Percentiles rank a stretch among this genome's conserved stretches.
These are phyloP conservation scores for Omphalotus olearius DNA, from an alignment of 1,284 basidiomycete genomes.

Conservation along the genomic window DNA sequence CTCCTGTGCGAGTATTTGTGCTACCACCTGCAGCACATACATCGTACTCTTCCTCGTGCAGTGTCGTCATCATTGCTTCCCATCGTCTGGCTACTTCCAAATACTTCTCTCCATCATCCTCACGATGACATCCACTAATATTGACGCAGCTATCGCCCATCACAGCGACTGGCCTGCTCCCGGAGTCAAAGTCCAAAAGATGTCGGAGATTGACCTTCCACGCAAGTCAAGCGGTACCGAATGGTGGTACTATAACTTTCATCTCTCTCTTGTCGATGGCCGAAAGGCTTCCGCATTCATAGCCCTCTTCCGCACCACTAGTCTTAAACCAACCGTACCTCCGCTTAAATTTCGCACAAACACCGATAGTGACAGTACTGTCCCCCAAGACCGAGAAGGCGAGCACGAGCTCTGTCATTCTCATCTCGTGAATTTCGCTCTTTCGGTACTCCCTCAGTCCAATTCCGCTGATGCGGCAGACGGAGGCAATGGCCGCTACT, in stretches of 20 bases:
- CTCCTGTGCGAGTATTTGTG: too few species aligned
- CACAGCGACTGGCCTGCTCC: constrained; percentile 1
- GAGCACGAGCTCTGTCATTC: neutral
- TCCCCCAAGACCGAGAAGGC: too few species aligned
- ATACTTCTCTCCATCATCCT: too few species aligned
- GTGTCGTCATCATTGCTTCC: too few species aligned
- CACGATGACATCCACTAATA: too few species aligned
- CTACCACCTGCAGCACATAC: too few species aligned
- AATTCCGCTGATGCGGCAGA: neutral
- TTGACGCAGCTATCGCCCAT: neutral
- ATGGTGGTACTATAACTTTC: constrained; percentile 8
- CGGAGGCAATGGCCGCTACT: neutral
- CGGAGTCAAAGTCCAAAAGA: neutral
- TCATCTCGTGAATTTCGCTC: constrained; percentile 2
- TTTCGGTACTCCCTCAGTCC: neutral
- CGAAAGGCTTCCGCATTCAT: constrained; percentile 4
- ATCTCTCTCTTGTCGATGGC: constrained; percentile 3
- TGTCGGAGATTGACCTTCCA: constrained; percentile 6
- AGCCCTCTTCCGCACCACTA: constrained; percentile 2
- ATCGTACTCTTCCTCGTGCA: too few species aligned
- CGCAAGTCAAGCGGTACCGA: constrained; percentile 1
- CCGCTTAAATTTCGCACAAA: neutral
- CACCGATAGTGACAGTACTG: too few species aligned
- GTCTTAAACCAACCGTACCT: neutral
- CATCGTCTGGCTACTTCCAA: too few species aligned